A percentile compares a stretch with the other conserved stretches of the same genome.
phyloP scores from a whole-genome alignment of 1,284 basidiomycete genomes.

The Caloboletus inedulis region DNA sequence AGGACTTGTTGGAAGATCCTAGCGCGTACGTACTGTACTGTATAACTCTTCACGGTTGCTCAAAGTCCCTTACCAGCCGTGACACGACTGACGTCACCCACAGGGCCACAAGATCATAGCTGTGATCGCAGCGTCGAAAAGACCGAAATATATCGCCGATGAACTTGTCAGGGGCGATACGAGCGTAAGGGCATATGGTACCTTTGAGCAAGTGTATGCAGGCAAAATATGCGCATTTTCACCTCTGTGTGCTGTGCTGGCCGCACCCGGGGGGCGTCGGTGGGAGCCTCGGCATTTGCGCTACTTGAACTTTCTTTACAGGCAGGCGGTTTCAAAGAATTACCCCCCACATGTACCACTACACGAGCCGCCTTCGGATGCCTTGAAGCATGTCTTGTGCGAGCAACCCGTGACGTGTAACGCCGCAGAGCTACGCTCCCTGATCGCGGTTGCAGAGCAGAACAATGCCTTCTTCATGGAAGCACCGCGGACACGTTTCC shows the following conservation, averaged over 20 bases:
- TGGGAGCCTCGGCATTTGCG: neutral
- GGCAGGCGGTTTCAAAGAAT: conserved; percentile 36
- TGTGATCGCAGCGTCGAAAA: conserved; percentile 63
- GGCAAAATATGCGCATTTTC: conserved; percentile 48
- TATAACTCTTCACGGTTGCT: neutral
- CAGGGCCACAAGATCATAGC: conserved; percentile 63
- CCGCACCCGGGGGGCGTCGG: too few species aligned
- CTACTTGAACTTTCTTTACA: neutral
- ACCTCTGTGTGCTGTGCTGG: neutral
- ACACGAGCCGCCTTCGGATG: conserved; percentile 64
- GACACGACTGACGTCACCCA: conserved; percentile 67
- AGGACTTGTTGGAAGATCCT: conserved; percentile 44
- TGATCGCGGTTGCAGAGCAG: conserved; percentile 66
- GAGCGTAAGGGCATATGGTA: conserved; percentile 67
- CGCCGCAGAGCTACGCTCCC: conserved; percentile 54
- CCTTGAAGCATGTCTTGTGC: conserved; percentile 76
- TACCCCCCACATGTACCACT: conserved; percentile 81
- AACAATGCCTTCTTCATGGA: conserved; percentile 81
- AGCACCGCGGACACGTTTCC: conserved; percentile 72
- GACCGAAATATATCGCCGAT: conserved; percentile 65
- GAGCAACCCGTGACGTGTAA: conserved; percentile 72
- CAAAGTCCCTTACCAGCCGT: conserved; percentile 37
- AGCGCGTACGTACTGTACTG: conserved; percentile 36
- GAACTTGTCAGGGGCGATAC: conserved; percentile 44
- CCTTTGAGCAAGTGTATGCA: conserved; percentile 70